These are phyloP conservation scores for Schizochytrium sp. DNA, from an alignment of 108 stramenopile species.

Conservation along the genomic window DNA sequence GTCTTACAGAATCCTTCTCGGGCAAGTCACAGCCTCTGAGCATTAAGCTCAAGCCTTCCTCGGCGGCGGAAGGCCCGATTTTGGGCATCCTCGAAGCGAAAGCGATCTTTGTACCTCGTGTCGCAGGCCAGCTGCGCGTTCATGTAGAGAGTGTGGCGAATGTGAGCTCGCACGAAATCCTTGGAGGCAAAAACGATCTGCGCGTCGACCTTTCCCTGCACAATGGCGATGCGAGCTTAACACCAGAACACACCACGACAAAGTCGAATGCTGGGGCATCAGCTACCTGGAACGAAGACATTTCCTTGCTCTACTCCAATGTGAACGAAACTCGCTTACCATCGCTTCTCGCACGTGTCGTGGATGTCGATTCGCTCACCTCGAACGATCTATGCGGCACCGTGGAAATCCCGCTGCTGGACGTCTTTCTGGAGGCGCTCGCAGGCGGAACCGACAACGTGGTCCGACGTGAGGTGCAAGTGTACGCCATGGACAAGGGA, in stretches of 20 bases:
- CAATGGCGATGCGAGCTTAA: neutral
- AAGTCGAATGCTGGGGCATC: neutral
- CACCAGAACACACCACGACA: neutral
- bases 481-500: neutral
- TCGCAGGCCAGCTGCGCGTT: neutral
- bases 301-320: neutral
- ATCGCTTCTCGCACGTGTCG: neutral
- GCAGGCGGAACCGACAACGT: neutral
- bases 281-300: neutral
- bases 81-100: neutral
- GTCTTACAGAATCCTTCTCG: neutral
- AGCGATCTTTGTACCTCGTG: neutral
- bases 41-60: neutral
- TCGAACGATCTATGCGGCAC: neutral
- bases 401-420: neutral
- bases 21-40: neutral
- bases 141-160: neutral
- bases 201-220: neutral
- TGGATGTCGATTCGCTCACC: neutral
- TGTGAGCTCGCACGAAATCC: neutral
- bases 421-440: neutral
- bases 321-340: neutral
- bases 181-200: neutral
- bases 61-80: neutral
- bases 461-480: neutral